phyloP scores from a whole-genome alignment of 768 basidiomycete genomes.

The Tricholoma bakamatsutake region DNA sequence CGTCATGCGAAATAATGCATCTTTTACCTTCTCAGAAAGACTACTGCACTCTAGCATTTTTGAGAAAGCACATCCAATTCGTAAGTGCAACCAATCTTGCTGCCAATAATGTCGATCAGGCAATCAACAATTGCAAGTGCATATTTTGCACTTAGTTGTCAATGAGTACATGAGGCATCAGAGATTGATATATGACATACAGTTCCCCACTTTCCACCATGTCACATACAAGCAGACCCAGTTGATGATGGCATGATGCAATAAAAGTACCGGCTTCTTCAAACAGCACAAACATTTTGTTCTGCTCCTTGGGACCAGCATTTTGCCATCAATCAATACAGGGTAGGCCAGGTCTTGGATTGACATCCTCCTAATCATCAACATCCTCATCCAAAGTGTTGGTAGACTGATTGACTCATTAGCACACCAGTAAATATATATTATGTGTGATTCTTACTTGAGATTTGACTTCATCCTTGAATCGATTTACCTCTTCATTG shows the following conservation, averaged over 20 bases:
- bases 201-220: not conserved
- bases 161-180: not conserved
- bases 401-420: not conserved
- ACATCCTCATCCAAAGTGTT: not conserved
- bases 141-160: not conserved
- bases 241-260: slow-evolving; percentile 14
- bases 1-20: slow-evolving; percentile 3
- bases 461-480: slow-evolving; percentile 1
- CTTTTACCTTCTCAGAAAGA: slow-evolving; percentile 8
- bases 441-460: not conserved
- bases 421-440: not conserved
- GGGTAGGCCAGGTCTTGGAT: not conserved
- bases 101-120: slow-evolving; percentile 6
- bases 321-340: not conserved
- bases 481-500: not conserved
- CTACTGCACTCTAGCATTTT: slow-evolving; percentile 17
- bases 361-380: not conserved
- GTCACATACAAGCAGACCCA: slow-evolving; percentile 1
- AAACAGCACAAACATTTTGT: not conserved
- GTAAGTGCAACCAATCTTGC: not conserved
- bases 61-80: slow-evolving; percentile 23
- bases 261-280: slow-evolving; percentile 19
- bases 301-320: not conserved
- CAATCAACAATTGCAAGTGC: slow-evolving; percentile 6
- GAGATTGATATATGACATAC: slow-evolving; percentile 11